These are phyloP conservation scores for Mitragyna speciosa DNA, from an alignment of 257 asterid species.

Conservation along the genomic window DNA sequence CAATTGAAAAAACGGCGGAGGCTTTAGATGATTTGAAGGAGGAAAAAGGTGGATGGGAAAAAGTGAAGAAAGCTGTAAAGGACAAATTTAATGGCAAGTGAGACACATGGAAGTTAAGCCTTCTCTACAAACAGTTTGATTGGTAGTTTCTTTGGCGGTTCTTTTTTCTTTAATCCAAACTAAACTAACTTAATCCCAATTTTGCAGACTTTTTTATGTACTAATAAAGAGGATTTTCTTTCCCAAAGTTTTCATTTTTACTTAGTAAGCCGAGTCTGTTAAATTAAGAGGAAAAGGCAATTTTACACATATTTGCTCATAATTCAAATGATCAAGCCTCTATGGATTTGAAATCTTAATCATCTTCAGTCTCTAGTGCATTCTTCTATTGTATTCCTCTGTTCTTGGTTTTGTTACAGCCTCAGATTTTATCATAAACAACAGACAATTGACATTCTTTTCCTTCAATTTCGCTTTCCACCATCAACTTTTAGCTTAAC, in stretches of 20 bases:
- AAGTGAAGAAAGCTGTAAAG: conserved; percentile 45
- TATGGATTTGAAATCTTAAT: neutral
- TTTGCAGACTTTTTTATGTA: neutral
- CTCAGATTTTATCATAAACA: no score
- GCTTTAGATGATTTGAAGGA: conserved; percentile 19
- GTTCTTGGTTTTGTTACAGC: no score
- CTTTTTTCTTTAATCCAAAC: neutral
- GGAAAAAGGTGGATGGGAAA: conserved; percentile 50
- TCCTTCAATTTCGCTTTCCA: neutral
- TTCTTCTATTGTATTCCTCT: no score
- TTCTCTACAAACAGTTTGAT: neutral
- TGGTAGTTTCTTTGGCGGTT: neutral
- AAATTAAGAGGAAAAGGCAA: neutral
- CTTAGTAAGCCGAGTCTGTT: no score
- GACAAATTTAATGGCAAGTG: conserved; percentile 1
- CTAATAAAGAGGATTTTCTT: neutral
- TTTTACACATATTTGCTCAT: neutral
- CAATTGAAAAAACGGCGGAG: conserved; percentile 60
- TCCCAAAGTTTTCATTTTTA: no score
- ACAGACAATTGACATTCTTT: no score
- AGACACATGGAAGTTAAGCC: neutral
- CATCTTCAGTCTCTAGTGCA: neutral
- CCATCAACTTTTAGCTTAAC: neutral
- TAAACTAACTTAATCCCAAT: neutral
- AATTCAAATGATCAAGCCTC: neutral